Evolutionary conservation across 2,329 filamentous ascomycete genomes (phyloP).

Genomic region (Beauveria sp.): DNA sequence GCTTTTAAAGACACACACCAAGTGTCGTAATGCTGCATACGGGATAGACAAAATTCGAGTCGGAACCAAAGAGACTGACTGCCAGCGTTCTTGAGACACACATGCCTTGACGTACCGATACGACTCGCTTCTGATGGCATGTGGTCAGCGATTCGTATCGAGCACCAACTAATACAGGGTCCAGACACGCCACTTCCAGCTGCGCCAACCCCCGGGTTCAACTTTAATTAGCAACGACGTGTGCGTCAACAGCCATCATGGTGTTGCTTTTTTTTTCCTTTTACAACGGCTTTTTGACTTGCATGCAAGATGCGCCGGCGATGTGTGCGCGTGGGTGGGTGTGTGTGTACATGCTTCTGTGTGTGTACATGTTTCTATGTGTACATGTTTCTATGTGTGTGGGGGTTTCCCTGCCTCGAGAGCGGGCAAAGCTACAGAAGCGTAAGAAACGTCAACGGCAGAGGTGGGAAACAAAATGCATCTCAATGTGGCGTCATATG

Average conservation of each 20-base stretch:
- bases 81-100: not conserved
- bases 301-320: slow-evolving; percentile 1
- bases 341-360: not conserved
- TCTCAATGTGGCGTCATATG: not conserved
- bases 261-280: not conserved
- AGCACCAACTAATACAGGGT: not conserved
- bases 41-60: not conserved
- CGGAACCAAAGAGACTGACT: not conserved
- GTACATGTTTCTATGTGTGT: not conserved
- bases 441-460: not conserved
- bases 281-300: not conserved
- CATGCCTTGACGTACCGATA: not conserved
- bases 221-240: not conserved
- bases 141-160: not conserved
- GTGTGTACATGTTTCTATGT: not conserved
- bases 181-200: not conserved
- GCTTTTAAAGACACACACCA: not conserved
- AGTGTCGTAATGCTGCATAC: slow-evolving; percentile 6
- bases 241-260: no score
- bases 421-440: not conserved
- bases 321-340: not conserved
- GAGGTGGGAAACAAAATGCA: not conserved
- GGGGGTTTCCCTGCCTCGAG: not conserved
- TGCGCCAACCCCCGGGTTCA: not conserved
- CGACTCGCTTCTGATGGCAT: not conserved